Conservation (phyloP, 495 filamentous ascomycete genomes). For the Peziza echinospora region DNA sequence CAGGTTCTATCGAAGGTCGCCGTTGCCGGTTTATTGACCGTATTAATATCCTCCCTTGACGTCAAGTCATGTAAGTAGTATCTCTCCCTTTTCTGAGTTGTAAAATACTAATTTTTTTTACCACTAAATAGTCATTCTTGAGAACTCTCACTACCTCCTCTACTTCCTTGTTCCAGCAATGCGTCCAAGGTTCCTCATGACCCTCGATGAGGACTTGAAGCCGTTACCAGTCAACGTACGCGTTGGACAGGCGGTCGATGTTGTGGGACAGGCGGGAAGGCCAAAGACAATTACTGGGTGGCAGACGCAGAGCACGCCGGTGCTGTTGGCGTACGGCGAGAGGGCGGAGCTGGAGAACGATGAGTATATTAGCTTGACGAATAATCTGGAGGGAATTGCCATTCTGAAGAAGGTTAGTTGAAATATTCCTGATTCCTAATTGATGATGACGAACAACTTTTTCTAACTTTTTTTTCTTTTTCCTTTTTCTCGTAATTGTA, state of each 20-base stretch:
- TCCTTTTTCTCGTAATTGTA: too few relatives aligned
- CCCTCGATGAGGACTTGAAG: conserved; percentile 81
- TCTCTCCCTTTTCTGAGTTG: neutral
- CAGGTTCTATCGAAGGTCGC: conserved; percentile 84
- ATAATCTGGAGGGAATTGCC: conserved; percentile 79
- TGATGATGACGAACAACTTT: too few relatives aligned
- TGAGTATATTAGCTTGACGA: conserved; percentile 78
- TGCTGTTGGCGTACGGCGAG: conserved; percentile 80
- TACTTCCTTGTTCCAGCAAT: conserved; percentile 97
- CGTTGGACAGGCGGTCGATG: conserved; percentile 93
- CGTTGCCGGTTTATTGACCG: conserved; percentile 70
- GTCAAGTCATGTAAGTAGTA: conserved; percentile 46
- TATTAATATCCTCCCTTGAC: conserved; percentile 78
- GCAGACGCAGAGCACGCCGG: conserved; percentile 97
- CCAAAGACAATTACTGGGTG: conserved; percentile 98
- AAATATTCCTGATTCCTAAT: too few relatives aligned
- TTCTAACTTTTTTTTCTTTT: too few relatives aligned
- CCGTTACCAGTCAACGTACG: conserved; percentile 89
- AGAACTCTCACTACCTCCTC: conserved; percentile 76
- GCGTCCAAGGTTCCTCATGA: conserved; percentile 88
- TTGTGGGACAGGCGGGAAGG: conserved; percentile 86
- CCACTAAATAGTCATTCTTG: conserved; percentile 42
- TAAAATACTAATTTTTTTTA: neutral
- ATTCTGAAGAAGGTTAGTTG: conserved; percentile 98
- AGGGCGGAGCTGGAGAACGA: conserved; percentile 93